Conservation (phyloP, 1,139 yeast genomes). For the Kurtzmaniella quercitrusa region DNA sequence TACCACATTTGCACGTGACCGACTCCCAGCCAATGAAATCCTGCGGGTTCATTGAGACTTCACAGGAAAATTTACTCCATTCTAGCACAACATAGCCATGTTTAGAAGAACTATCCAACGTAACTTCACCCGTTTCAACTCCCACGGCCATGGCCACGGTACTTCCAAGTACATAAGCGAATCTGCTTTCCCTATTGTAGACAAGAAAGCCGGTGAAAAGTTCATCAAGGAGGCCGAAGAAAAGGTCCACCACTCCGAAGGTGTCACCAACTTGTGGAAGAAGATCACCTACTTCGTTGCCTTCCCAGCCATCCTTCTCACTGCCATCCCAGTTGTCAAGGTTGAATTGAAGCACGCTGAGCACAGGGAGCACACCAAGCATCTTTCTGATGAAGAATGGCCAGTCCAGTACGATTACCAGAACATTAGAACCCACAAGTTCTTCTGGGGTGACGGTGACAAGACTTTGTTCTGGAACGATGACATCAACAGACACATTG, state of each 20-base stretch:
- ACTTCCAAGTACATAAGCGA: conserved; percentile 41
- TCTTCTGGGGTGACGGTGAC: conserved; percentile 99
- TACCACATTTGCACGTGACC: conserved; percentile 1
- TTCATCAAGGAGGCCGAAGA: conserved; percentile 46
- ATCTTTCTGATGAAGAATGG: conserved; percentile 84
- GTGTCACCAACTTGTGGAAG: conserved; percentile 78
- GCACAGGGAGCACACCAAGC: conserved; percentile 79
- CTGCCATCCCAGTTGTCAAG: conserved; percentile 76
- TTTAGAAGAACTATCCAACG: conserved; percentile 37
- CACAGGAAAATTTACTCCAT: not conserved
- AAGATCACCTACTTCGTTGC: conserved; percentile 78
- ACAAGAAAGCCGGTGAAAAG: conserved; percentile 41
- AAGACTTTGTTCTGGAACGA: conserved; percentile 96
- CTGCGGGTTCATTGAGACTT: conserved; percentile 5
- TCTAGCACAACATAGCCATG: conserved; percentile 17
- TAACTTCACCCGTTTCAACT: conserved; percentile 39
- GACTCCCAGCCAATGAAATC: conserved; percentile 3
- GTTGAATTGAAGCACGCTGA: conserved; percentile 84
- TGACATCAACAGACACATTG: conserved; percentile 81
- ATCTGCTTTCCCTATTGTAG: conserved; percentile 32
- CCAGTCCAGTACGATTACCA: conserved; percentile 87
- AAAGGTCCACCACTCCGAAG: conserved; percentile 72
- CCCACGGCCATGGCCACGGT: conserved; percentile 37
- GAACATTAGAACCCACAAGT: conserved; percentile 80
- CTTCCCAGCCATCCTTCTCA: conserved; percentile 70